These are phyloP conservation scores for Annulohypoxylon truncatum DNA, from an alignment of 2,329 filamentous ascomycete genomes.

Conservation along the genomic window DNA sequence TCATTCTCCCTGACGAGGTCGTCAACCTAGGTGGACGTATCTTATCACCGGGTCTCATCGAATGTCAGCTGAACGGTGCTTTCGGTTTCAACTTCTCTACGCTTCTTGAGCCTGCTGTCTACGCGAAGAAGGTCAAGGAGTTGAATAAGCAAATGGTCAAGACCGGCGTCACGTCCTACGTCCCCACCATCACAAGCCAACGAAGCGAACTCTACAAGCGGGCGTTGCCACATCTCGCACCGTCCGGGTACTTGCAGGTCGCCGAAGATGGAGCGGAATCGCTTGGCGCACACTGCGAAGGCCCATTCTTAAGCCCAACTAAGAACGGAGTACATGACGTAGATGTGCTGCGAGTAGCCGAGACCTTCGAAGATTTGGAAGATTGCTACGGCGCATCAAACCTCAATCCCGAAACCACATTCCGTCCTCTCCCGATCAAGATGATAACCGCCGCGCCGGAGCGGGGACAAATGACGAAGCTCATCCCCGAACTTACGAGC, in stretches of 20 bases:
- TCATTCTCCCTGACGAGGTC: conserved; percentile 75
- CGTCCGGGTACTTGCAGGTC: conserved; percentile 70
- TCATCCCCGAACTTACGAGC: conserved; percentile 74
- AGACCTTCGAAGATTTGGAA: conserved; percentile 73
- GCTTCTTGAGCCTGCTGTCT: conserved; percentile 73
- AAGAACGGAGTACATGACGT: conserved; percentile 90
- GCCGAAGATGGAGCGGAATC: conserved; percentile 82
- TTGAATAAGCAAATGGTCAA: conserved; percentile 78
- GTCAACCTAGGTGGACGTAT: conserved; percentile 87
- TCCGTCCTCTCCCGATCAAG: conserved; percentile 66
- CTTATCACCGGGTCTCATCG: conserved; percentile 86
- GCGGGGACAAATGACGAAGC: conserved; percentile 72
- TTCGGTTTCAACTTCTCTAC: conserved; percentile 94
- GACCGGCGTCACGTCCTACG: conserved; percentile 88
- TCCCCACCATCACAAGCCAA: conserved; percentile 88
- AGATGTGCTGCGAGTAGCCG: conserved; percentile 74
- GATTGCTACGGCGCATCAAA: conserved; percentile 79
- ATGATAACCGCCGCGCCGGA: conserved; percentile 92
- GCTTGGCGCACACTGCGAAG: conserved; percentile 90
- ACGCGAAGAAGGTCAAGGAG: conserved; percentile 76
- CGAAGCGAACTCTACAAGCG: conserved; percentile 83
- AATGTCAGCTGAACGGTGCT: conserved; percentile 91
- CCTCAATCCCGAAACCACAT: conserved; percentile 58
- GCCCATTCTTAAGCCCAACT: conserved; percentile 83
- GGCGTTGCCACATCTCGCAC: conserved; percentile 80